Percentiles rank a stretch among this genome's conserved stretches.
Evolutionary conservation across 1,139 yeast genomes (phyloP).

Genomic region (Sugiyamaella grinbergsii): DNA sequence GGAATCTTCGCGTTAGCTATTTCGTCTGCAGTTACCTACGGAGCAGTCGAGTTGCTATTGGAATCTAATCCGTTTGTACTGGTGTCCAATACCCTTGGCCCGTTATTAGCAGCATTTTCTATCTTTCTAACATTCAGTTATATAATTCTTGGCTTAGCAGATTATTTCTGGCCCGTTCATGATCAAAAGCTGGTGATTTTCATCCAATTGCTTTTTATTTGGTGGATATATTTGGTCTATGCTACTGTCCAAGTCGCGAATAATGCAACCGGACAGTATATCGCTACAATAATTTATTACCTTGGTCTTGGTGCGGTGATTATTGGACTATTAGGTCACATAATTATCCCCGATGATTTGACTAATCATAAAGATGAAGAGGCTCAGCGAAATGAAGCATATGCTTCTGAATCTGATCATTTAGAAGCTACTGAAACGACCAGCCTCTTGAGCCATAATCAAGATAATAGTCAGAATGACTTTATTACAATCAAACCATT

Average conservation of each 20-base stretch:
- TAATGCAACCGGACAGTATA: slow-evolving; percentile 62
- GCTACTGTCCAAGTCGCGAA: slow-evolving; percentile 51
- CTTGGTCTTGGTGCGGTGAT: slow-evolving; percentile 55
- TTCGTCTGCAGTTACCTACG: slow-evolving; percentile 47
- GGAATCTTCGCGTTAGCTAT: slow-evolving; percentile 57
- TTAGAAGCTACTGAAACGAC: slow-evolving; percentile 20
- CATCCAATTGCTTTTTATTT: slow-evolving; percentile 56
- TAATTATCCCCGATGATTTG: slow-evolving; percentile 32
- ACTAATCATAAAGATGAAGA: slow-evolving; percentile 19
- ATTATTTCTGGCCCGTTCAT: slow-evolving; percentile 58
- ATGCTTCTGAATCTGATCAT: neutral
- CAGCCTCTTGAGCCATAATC: slow-evolving; percentile 6
- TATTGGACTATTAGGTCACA: slow-evolving; percentile 55
- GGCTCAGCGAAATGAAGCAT: slow-evolving; percentile 7
- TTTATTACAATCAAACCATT: slow-evolving; percentile 18
- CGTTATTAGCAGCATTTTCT: slow-evolving; percentile 50
- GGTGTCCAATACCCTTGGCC: slow-evolving; percentile 57
- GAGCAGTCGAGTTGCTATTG: slow-evolving; percentile 45
- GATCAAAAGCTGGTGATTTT: slow-evolving; percentile 71
- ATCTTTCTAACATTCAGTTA: slow-evolving; percentile 59
- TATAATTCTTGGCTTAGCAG: slow-evolving; percentile 54
- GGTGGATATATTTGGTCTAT: slow-evolving; percentile 59
- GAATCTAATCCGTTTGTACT: slow-evolving; percentile 57
- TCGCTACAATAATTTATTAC: slow-evolving; percentile 53
- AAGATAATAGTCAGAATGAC: neutral